Base-by-base conservation (phyloP, 208 protist genomes). In the Lotmaria passim region DNA sequence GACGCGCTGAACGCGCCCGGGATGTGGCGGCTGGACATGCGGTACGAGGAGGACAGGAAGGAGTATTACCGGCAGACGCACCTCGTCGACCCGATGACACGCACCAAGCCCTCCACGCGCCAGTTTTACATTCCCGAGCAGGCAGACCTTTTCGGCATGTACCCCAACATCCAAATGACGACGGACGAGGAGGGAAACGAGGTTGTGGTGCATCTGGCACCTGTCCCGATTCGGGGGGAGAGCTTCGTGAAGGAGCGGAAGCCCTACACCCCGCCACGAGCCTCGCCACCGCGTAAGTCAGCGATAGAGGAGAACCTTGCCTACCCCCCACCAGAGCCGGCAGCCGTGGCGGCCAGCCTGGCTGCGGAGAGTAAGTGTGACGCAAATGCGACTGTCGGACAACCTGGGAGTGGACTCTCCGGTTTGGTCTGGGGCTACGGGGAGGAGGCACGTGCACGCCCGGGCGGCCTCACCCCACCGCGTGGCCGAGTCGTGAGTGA, bases 31-130 rank as follows among this genome's bases (percentile, higher is more conserved):
- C 66, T 91, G 12, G 86, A 91, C 73, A 69, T 91, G 24, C 69
- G 46, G 21, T 73, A 63, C n/a, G 81, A 83, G 47, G 83, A 91
- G 48, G 86, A 91, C 67, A 19, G 74, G 7, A 91, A 91, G 74
- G 86, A 81, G 68, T 64, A 75, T 26, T 89, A 69, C 58, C 67
- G 71, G n/a, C 86, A 86, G 72, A 73, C 62, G 30, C 83, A 91
- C 60, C 34, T 85, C 0, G 81, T 89, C 24, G 86, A 91, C 39
- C 83, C 86, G 46, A 53, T 77, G 38, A 75, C 85, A 26, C 76
- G 43, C 60, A 66, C 31, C 48, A 69, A 69, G 2, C 86, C 86
- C 0, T 62, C 73, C 11, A 73, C 62, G 44, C 75, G 77, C 5
- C 82, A 86, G 68, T 90, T 83, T 39, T 55, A 82, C 67, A 51